Percentiles rank a stretch among this genome's conserved stretches.
Evolutionary conservation across 2,329 filamentous ascomycete species (phyloP).

Genomic region (Clonostachys rhizophaga): DNA sequence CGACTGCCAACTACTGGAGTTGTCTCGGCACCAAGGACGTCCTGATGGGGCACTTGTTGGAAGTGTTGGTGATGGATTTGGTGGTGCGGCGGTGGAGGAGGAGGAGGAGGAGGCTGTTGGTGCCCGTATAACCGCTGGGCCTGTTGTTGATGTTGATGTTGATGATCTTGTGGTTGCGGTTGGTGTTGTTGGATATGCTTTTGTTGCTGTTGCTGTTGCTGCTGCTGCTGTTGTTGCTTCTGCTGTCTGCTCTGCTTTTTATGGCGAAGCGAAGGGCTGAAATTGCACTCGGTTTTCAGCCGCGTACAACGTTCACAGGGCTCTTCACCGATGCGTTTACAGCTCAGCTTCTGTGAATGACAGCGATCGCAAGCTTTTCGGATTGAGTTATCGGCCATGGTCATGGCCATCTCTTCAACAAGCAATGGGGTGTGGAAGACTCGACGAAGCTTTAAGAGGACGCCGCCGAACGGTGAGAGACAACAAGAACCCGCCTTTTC

Average conservation of each 20-base stretch:
- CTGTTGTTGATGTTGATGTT: slow-evolving; percentile 9
- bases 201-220: slow-evolving; percentile 5
- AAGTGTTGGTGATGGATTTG: slow-evolving; percentile 1
- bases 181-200: slow-evolving; percentile 1
- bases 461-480: not conserved
- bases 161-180: not conserved
- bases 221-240: slow-evolving; percentile 7
- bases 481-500: not conserved
- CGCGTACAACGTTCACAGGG: slow-evolving; percentile 35
- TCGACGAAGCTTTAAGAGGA: slow-evolving; percentile 16
- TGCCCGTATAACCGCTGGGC: slow-evolving; percentile 8
- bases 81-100: slow-evolving; percentile 2
- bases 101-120: slow-evolving; percentile 3
- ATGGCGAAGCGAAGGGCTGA: slow-evolving; percentile 33
- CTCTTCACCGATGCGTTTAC: slow-evolving; percentile 32
- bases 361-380: slow-evolving; percentile 42
- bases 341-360: slow-evolving; percentile 39
- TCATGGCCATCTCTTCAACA: slow-evolving; percentile 16
- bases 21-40: slow-evolving; percentile 6
- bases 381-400: slow-evolving; percentile 29
- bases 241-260: slow-evolving; percentile 23
- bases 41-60: slow-evolving; percentile 1
- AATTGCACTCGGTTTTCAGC: slow-evolving; percentile 35
- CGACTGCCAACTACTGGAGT: slow-evolving; percentile 12
- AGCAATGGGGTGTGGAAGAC: slow-evolving; percentile 13